phyloP scores from a whole-genome alignment of 129 eudicot genomes.

The Lactuca saligna region DNA sequence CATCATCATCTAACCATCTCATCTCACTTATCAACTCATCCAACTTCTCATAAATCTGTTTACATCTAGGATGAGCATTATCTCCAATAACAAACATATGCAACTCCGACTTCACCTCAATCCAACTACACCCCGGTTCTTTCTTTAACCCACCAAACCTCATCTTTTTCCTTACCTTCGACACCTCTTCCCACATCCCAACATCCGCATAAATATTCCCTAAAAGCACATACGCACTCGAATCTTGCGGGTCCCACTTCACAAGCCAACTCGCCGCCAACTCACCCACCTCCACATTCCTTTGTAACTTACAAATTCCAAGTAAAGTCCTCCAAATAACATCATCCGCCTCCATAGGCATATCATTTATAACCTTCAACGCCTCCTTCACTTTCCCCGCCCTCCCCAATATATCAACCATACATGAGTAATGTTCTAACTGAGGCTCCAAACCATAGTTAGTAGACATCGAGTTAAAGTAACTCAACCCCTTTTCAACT shows the following conservation, averaged over 20 bases:
- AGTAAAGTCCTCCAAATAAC: conserved; percentile 89
- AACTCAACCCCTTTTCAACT: conserved; percentile 52
- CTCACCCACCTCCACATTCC: conserved; percentile 85
- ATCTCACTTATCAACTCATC: conserved; percentile 59
- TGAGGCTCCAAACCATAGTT: conserved; percentile 60
- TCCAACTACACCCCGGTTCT: conserved; percentile 99
- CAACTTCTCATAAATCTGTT: conserved; percentile 59
- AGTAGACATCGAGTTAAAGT: conserved; percentile 59
- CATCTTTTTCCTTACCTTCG: conserved; percentile 59
- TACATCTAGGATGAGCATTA: conserved; percentile 73
- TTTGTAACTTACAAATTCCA: conserved; percentile 73
- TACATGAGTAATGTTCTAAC: conserved; percentile 78
- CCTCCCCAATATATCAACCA: conserved; percentile 87
- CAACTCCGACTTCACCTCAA: conserved; percentile 71
- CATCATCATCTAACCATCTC: conserved; percentile 32
- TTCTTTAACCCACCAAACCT: conserved; percentile 55
- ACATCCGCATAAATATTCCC: conserved; percentile 79
- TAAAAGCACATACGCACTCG: conserved; percentile 70
- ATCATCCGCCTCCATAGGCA: conserved; percentile 87
- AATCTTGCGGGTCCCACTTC: conserved; percentile 71
- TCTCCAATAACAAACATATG: conserved; percentile 77
- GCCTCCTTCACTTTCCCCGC: conserved; percentile 63
- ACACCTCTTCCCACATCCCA: conserved; percentile 75
- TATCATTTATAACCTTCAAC: conserved; percentile 57
- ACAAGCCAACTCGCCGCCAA: conserved; percentile 62